Evolutionary conservation across 2,329 filamentous ascomycete species (phyloP).

Genomic region (Ceratocystis colombiana): DNA sequence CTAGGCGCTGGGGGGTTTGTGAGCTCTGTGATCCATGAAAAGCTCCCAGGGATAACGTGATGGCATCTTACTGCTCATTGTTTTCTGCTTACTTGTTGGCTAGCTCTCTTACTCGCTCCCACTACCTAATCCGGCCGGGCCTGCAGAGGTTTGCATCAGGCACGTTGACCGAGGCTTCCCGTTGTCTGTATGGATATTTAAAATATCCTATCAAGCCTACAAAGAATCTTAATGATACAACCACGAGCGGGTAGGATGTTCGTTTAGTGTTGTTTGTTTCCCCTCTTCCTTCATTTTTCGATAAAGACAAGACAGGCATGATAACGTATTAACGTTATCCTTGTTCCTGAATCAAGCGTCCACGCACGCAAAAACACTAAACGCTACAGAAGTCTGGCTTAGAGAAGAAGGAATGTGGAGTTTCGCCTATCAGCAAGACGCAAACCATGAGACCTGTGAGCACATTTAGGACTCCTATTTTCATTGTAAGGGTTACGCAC

Average conservation of each 20-base stretch:
- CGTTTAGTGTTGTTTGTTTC: conserved; percentile 1
- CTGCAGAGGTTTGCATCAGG: not conserved
- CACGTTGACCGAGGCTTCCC: not conserved
- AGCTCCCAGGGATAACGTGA: no score
- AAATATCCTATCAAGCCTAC: no score
- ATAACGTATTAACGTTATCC: not conserved
- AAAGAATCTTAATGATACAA: not conserved
- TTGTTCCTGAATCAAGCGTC: not conserved
- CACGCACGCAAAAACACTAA: no score
- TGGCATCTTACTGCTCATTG: no score
- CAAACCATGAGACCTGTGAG: no score
- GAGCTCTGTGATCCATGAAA: no score
- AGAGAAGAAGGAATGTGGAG: no score
- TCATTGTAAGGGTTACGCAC: not conserved
- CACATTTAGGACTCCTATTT: not conserved
- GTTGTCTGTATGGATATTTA: not conserved
- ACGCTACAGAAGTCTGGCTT: no score
- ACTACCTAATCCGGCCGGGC: not conserved
- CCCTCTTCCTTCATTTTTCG: not conserved
- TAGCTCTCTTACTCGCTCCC: not conserved
- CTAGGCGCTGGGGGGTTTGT: not conserved
- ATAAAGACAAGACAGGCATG: not conserved
- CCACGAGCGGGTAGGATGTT: conserved; percentile 1
- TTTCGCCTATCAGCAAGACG: no score
- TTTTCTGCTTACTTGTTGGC: no score